Percentiles rank a stretch among this genome's conserved stretches.
These are phyloP conservation scores for Magnolia kwangsiensis DNA, from an alignment of 164 flowering plant species.

Conservation along the genomic window DNA sequence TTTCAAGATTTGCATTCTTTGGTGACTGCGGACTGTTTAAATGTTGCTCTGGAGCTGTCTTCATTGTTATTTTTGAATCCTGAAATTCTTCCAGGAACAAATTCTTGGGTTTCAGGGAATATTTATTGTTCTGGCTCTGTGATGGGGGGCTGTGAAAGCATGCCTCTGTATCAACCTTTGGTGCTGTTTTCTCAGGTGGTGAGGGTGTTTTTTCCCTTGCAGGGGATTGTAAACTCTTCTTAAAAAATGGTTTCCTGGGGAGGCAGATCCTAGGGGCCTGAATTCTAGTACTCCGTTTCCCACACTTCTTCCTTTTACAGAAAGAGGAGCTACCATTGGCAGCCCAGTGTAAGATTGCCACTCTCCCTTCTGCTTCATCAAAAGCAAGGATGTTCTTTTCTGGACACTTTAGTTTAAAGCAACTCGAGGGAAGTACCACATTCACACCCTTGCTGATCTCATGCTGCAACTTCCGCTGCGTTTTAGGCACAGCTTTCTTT, in stretches of 20 bases:
- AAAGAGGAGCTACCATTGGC: constrained; percentile 22
- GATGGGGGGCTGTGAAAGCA: constrained; percentile 15
- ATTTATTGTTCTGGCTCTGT: neutral
- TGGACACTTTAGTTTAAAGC: constrained; percentile 19
- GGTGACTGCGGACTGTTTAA: constrained; percentile 32
- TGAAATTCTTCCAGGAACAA: constrained; percentile 16
- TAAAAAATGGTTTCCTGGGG: constrained; percentile 14
- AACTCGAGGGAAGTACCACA: constrained; percentile 10
- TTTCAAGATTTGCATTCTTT: constrained; percentile 8
- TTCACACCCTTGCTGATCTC: constrained; percentile 5
- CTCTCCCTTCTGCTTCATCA: constrained; percentile 31
- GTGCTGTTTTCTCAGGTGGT: constrained; percentile 16
- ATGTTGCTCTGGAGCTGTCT: constrained; percentile 14
- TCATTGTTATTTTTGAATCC: constrained; percentile 17
- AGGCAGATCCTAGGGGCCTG: constrained; percentile 22
- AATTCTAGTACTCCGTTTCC: constrained; percentile 18
- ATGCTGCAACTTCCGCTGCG: constrained; percentile 12
- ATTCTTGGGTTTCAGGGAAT: constrained; percentile 4
- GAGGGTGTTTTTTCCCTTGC: constrained; percentile 17
- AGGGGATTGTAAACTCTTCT: constrained; percentile 10
- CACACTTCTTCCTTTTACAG: constrained; percentile 23
- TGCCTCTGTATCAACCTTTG: constrained; percentile 16
- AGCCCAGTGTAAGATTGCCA: constrained; percentile 21
- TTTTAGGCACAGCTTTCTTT: constrained; percentile 36
- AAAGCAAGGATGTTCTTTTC: constrained; percentile 35